These are phyloP conservation scores for Epichloe gansuensis DNA, from an alignment of 2,329 filamentous ascomycete species.

Conservation along the genomic window DNA sequence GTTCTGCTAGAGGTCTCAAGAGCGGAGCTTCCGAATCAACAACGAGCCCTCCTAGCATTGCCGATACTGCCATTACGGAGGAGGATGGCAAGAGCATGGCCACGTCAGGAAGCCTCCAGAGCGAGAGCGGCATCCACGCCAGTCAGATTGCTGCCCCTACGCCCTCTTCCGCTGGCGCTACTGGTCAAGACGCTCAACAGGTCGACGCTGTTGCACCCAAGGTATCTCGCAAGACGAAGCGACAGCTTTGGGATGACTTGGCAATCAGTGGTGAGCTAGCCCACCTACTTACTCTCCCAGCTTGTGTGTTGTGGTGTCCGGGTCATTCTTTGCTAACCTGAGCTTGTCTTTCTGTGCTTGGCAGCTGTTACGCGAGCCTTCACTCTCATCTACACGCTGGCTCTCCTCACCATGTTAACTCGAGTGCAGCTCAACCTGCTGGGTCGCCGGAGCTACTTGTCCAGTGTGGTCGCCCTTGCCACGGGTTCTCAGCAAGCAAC, in stretches of 20 bases:
- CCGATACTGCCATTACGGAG: conserved; percentile 62
- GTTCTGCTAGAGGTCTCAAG: conserved; percentile 43
- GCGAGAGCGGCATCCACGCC: conserved; percentile 71
- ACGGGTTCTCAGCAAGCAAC: conserved; percentile 59
- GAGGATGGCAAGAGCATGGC: conserved; percentile 66
- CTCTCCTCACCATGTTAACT: conserved; percentile 80
- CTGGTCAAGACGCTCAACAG: conserved; percentile 22
- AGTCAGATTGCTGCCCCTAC: conserved; percentile 57
- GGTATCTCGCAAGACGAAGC: conserved; percentile 63
- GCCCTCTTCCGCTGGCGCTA: conserved; percentile 24
- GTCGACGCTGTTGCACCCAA: conserved; percentile 26
- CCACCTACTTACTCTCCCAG: neutral
- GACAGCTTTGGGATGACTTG: conserved; percentile 92
- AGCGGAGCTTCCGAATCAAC: conserved; percentile 42
- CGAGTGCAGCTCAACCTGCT: conserved; percentile 94
- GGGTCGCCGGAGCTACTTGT: conserved; percentile 87
- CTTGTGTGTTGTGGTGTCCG: no score
- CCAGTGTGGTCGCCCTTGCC: conserved; percentile 84
- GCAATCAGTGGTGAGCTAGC: conserved; percentile 72
- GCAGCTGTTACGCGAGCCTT: conserved; percentile 74
- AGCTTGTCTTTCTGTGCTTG: neutral
- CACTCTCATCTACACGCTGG: conserved; percentile 82
- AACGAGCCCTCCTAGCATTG: conserved; percentile 41
- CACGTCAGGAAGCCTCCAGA: conserved; percentile 49
- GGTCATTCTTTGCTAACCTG: neutral